These are phyloP conservation scores for Metroxylon sagu DNA, from an alignment of 176 grass and related monocot species.

Conservation along the genomic window DNA sequence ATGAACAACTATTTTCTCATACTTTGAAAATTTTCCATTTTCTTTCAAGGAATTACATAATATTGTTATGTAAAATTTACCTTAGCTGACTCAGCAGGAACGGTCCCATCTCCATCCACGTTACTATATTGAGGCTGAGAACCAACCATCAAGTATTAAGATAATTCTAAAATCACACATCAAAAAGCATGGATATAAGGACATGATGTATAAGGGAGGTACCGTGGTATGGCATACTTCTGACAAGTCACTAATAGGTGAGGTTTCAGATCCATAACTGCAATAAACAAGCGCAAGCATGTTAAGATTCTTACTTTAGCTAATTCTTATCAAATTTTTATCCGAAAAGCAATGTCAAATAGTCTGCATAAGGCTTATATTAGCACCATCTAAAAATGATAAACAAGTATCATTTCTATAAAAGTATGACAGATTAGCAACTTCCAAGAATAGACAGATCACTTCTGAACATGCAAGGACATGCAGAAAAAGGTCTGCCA, in stretches of 20 bases:
- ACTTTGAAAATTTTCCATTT: no score
- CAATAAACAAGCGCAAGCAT: slow-evolving; percentile 1
- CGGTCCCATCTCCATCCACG: slow-evolving; percentile 90
- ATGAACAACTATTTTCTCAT: no score
- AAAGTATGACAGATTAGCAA: no score
- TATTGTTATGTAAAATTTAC: slow-evolving; percentile 14
- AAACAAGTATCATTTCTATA: no score
- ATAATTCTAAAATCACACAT: slow-evolving; percentile 14
- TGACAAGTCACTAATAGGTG: slow-evolving; percentile 65
- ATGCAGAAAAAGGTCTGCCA: no score
- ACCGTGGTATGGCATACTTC: slow-evolving; percentile 84
- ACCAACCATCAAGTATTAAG: slow-evolving; percentile 10
- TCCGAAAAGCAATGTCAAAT: no score
- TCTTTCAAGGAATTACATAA: no score
- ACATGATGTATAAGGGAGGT: slow-evolving; percentile 15
- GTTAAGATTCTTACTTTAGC: not conserved
- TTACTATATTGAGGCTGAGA: slow-evolving; percentile 73
- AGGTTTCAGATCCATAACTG: slow-evolving; percentile 90
- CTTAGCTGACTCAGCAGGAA: slow-evolving; percentile 72
- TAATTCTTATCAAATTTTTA: no score
- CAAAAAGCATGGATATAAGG: slow-evolving; percentile 8
- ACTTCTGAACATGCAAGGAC: no score
- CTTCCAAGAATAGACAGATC: no score
- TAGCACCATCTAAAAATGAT: no score
- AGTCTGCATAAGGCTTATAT: no score